phyloP scores from a whole-genome alignment of 1,139 yeast species.

The Petasospora fabianii region DNA sequence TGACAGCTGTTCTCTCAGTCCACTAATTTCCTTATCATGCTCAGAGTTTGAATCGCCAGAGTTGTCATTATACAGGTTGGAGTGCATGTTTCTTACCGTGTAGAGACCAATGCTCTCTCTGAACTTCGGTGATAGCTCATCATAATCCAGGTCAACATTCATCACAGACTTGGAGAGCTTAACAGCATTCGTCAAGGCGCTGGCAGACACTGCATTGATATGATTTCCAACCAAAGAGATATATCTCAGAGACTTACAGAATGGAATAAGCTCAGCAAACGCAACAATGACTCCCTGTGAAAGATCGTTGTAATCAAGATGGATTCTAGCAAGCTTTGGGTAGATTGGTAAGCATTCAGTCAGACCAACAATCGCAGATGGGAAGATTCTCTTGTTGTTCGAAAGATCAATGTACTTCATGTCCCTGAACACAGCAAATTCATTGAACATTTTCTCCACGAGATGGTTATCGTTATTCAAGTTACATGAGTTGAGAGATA shows the following conservation, averaged over 20 bases:
- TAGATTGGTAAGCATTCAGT: slow-evolving; percentile 57
- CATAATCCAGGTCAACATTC: slow-evolving; percentile 61
- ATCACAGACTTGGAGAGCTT: slow-evolving; percentile 53
- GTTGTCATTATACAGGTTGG: slow-evolving; percentile 27
- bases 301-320: slow-evolving; percentile 58
- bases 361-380: slow-evolving; percentile 37
- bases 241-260: slow-evolving; percentile 54
- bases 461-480: slow-evolving; percentile 32
- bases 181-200: slow-evolving; percentile 55
- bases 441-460: slow-evolving; percentile 27
- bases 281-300: slow-evolving; percentile 44
- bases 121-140: slow-evolving; percentile 42
- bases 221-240: slow-evolving; percentile 60
- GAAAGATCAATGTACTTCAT: slow-evolving; percentile 66
- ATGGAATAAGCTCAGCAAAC: slow-evolving; percentile 60
- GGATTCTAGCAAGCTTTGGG: slow-evolving; percentile 51
- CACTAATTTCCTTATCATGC: slow-evolving; percentile 21
- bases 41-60: slow-evolving; percentile 4
- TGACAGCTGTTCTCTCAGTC: slow-evolving; percentile 33
- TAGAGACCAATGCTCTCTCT: slow-evolving; percentile 61
- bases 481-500: slow-evolving; percentile 53
- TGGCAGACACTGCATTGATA: slow-evolving; percentile 49
- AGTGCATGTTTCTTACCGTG: slow-evolving; percentile 70
- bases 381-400: slow-evolving; percentile 58
- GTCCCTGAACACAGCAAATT: slow-evolving; percentile 45